These are phyloP conservation scores for Meyerozyma guilliermondii DNA, from an alignment of 1,139 yeast species.

Conservation along the genomic window DNA sequence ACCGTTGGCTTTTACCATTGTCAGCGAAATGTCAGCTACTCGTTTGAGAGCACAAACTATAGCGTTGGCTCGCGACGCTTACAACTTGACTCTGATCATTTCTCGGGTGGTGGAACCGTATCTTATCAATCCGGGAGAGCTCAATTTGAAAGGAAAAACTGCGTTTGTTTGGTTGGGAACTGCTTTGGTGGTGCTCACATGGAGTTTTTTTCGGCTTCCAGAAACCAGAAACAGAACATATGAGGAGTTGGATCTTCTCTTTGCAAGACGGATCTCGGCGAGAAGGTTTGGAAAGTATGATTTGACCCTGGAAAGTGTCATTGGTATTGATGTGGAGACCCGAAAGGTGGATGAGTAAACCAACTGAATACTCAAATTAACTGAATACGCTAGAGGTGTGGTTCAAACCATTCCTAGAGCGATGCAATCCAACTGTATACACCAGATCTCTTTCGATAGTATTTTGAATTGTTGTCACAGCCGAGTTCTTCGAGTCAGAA, in stretches of 20 bases:
- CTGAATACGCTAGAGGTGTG: no score
- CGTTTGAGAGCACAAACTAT: conserved; percentile 21
- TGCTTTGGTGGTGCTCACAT: conserved; percentile 18
- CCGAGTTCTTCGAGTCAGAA: no score
- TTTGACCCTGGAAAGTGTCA: background rate
- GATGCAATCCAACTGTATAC: no score
- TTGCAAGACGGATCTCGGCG: conserved; percentile 16
- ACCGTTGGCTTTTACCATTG: conserved; percentile 21
- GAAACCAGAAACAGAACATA: conserved; percentile 20
- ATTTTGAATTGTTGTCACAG: no score
- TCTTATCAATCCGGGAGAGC: conserved; percentile 19
- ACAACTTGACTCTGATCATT: conserved; percentile 16
- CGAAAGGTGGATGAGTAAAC: no score
- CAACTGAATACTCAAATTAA: no score
- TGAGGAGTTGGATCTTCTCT: conserved; percentile 21
- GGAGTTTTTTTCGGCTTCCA: conserved; percentile 20
- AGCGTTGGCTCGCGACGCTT: conserved; percentile 20
- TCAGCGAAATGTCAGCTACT: conserved; percentile 20
- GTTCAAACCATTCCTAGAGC: no score
- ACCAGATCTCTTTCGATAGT: no score
- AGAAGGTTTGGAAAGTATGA: conserved; percentile 13
- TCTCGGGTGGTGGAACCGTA: conserved; percentile 22
- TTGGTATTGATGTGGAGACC: no score
- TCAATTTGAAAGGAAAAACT: conserved; percentile 21
- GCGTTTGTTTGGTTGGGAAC: conserved; percentile 20